Conservation (phyloP, 2,329 filamentous ascomycete genomes). For the Monosporascus sp. region DNA sequence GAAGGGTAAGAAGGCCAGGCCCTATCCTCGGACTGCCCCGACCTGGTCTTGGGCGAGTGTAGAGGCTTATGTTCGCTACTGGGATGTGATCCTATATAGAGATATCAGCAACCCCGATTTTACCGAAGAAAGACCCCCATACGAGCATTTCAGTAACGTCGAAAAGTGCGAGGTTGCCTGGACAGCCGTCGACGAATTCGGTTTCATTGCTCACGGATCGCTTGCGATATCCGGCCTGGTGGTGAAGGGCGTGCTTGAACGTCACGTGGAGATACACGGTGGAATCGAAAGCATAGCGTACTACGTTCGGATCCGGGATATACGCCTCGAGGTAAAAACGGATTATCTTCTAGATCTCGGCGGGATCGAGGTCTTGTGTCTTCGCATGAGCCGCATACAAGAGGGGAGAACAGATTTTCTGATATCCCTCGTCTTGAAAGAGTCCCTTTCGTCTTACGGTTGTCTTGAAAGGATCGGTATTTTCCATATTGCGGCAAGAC, state of each 20-base stretch:
- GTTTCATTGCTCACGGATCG: not conserved
- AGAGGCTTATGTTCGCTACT: not conserved
- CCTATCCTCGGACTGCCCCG: not conserved
- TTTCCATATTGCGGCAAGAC: not conserved
- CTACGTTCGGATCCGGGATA: not conserved
- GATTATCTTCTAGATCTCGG: not conserved
- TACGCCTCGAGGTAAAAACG: not conserved
- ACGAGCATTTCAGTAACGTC: not conserved
- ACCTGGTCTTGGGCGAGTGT: constrained; percentile 12
- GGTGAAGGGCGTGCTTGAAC: not conserved
- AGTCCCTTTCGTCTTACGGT: not conserved
- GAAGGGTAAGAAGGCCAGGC: not conserved
- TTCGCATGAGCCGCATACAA: not conserved
- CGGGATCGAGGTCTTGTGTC: not conserved
- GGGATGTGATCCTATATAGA: constrained; percentile 2
- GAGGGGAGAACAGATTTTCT: not conserved
- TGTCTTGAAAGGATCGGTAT: not conserved
- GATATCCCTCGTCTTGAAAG: not conserved
- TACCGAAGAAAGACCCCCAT: not conserved
- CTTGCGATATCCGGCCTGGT: not conserved
- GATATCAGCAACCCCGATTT: not conserved
- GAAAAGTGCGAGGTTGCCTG: not conserved
- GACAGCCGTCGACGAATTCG: constrained; percentile 1
- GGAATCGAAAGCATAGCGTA: not conserved
- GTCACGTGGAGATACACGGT: not conserved